Evolutionary conservation across 176 grass and related monocot species (phyloP).

Genomic region (Rhynchospora pubera): DNA sequence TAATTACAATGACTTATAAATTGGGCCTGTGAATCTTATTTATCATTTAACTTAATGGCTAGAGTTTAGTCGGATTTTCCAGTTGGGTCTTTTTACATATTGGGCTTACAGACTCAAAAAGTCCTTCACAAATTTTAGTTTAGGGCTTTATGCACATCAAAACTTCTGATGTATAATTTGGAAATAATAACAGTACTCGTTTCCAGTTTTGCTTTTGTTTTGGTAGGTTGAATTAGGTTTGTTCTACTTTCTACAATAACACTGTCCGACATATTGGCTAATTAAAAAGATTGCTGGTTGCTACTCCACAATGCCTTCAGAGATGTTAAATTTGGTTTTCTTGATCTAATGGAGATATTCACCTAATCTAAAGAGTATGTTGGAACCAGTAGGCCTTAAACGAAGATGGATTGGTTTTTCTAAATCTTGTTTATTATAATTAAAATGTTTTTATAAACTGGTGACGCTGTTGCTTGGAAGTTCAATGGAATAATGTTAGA

Average conservation of each 20-base stretch:
- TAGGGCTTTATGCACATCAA: neutral
- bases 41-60: neutral
- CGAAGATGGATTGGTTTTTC: neutral
- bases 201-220: too few species aligned
- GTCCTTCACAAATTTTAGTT: neutral
- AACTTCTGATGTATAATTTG: too few species aligned
- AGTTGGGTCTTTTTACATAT: neutral
- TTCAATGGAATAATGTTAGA: neutral
- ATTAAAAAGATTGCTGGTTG: neutral
- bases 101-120: neutral
- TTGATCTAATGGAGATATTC: neutral
- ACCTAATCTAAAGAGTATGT: neutral
- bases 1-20: too few species aligned
- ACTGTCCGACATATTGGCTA: neutral
- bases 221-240: neutral
- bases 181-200: neutral
- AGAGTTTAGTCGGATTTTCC: neutral
- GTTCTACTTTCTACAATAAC: neutral
- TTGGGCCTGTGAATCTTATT: too few species aligned
- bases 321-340: neutral
- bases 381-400: neutral
- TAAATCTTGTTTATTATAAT: neutral
- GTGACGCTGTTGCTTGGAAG: neutral
- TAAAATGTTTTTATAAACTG: neutral
- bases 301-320: neutral